Evolutionary conservation across 495 filamentous ascomycete species (phyloP).

Genomic region (Parathielavia hyrcaniae): DNA sequence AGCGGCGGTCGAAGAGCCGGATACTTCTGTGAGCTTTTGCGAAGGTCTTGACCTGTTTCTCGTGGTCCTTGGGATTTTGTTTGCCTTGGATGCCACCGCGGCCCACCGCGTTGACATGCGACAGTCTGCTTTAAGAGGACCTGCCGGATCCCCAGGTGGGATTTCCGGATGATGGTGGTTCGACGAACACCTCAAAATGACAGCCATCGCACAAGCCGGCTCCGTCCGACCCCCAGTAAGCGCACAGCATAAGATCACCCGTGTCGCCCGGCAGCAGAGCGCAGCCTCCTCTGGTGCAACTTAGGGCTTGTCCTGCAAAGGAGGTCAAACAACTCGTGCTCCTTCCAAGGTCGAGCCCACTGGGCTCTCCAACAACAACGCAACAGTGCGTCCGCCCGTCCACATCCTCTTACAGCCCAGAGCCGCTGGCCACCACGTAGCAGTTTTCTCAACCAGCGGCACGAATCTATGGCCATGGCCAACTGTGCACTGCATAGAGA

Average conservation of each 20-base stretch:
- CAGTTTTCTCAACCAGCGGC: background rate
- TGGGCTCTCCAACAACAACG: background rate
- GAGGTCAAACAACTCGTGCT: background rate
- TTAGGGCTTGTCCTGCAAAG: background rate
- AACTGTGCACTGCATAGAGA: background rate
- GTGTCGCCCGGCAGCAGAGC: background rate
- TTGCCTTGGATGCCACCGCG: background rate
- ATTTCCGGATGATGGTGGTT: background rate
- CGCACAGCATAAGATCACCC: background rate
- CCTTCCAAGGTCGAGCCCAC: background rate
- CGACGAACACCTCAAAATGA: background rate
- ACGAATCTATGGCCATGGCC: background rate
- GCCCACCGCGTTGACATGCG: background rate
- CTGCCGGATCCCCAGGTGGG: background rate
- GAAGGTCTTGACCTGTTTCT: background rate
- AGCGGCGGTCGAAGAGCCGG: background rate
- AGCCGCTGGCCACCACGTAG: background rate
- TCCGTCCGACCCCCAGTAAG: constrained; percentile 1
- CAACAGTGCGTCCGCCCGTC: background rate
- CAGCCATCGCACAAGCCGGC: constrained; percentile 1
- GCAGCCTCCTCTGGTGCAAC: background rate
- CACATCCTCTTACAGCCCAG: background rate
- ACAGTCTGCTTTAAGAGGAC: background rate
- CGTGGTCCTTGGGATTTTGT: background rate
- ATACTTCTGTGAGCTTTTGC: background rate